These are phyloP conservation scores for Neoboletus brunneissimus DNA, from an alignment of 768 basidiomycete species.

Conservation along the genomic window DNA sequence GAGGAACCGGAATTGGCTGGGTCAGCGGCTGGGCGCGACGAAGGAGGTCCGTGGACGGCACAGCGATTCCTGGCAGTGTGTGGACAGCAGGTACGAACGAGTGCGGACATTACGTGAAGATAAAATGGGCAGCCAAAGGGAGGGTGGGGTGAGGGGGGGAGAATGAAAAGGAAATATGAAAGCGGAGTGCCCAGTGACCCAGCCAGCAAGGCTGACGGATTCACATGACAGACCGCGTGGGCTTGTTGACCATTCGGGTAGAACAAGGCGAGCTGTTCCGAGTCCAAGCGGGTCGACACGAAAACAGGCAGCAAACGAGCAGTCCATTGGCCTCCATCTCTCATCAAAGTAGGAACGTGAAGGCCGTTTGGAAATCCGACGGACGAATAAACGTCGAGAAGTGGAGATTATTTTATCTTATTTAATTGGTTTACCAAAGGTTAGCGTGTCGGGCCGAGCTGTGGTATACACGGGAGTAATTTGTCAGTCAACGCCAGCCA, in stretches of 20 bases:
- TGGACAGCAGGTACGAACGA: neutral
- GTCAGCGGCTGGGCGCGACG: neutral
- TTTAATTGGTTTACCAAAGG: neutral
- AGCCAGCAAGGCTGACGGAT: neutral
- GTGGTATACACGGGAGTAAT: conserved; percentile 18
- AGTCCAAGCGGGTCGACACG: conserved; percentile 3
- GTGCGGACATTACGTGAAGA: conserved; percentile 7
- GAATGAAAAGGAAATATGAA: conserved; percentile 18
- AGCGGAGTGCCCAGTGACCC: neutral
- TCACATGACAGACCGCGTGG: conserved; percentile 18
- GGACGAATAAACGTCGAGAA: neutral
- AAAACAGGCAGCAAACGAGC: neutral
- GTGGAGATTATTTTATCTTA: neutral
- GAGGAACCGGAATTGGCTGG: conserved; percentile 6
- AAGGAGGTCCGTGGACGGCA: conserved; percentile 4
- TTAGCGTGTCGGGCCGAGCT: conserved; percentile 17
- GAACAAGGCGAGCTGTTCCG: conserved; percentile 8
- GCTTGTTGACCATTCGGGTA: neutral
- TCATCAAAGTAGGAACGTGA: no score
- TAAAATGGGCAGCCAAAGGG: neutral
- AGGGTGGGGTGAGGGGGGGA: neutral
- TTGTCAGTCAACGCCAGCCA: conserved; percentile 17
- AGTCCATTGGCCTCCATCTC: no score
- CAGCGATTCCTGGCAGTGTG: neutral
- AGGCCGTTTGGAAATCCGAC: neutral